Base-by-base conservation (phyloP, 164 flowering plant genomes). In the Pachysandra terminalis region DNA sequence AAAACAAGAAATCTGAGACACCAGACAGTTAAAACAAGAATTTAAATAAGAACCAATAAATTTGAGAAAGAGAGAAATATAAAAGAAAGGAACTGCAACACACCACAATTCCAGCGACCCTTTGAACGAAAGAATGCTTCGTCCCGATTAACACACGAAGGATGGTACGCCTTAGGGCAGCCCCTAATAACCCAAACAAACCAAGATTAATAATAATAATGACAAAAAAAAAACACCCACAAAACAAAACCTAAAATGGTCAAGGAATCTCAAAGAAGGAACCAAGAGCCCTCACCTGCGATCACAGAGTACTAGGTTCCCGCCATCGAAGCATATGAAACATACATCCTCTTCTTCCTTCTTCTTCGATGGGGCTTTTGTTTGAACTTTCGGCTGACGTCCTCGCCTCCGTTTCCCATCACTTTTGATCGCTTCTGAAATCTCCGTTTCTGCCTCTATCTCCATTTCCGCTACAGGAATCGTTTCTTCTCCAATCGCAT, bases 31-130 rank as follows among this genome's bases (percentile, higher is more conserved):
- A 27, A 59, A 16, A 58, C 12, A 19, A 52, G 66, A 19, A 56
- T 6, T 25, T 56, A 19, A 51, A 21, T 15, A 7, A 0, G 24
- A 49, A 22, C 27, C 25, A 10, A 28, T 53, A 54, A 40, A 28
- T 19, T 13, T 56, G 27, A 59, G 54, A 23, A 28, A 0, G 48
- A 51, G 26, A 16, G 35, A 27, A 17, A 54, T 21, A 22, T 10
- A 19, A 24, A n/a, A 19, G 41, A 35, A 15, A 57, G n/a, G 61
- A 52, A 74, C 12, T 24, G 12, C 28, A 69, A 76, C 90, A 70
- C 73, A 92, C 99, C 98, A 70, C 99, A 95, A 72, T 86, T 92
- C 99, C 98, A 95, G 68, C 84, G 83, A 66, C 98, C 96, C 84
- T 87, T 92, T 4, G 93, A 61, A 64, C 73, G 82, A 81, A 95